Evolutionary conservation across 352 stramenopile species (phyloP).

Genomic region (Phytopythium sindhum): DNA sequence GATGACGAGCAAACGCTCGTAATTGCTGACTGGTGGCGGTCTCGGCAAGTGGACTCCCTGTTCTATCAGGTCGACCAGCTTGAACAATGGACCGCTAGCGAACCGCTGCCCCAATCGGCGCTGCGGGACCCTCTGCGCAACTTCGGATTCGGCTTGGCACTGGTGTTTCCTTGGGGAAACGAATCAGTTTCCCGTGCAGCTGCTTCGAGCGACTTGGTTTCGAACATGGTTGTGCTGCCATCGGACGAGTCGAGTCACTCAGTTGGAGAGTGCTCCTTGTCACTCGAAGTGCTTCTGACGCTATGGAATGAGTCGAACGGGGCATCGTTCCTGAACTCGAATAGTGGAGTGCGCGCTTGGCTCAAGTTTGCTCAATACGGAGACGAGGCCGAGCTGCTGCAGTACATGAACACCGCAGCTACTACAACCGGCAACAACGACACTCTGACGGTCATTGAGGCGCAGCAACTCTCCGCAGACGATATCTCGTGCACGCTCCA

Average conservation of each 20-base stretch:
- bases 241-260: conserved; percentile 2
- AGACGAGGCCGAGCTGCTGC: conserved; percentile 21
- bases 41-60: conserved; percentile 25
- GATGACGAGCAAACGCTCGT: conserved; percentile 19
- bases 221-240: conserved; percentile 25
- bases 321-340: conserved; percentile 34
- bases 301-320: conserved; percentile 38
- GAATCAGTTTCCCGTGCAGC: conserved; percentile 19
- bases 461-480: conserved; percentile 10
- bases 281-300: conserved; percentile 24
- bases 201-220: conserved; percentile 21
- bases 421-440: conserved; percentile 8
- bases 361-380: background rate
- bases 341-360: conserved; percentile 10
- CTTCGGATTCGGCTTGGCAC: conserved; percentile 43
- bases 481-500: conserved; percentile 37
- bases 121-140: conserved; percentile 24
- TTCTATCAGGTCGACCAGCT: conserved; percentile 53
- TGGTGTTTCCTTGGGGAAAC: conserved; percentile 32
- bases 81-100: conserved; percentile 24
- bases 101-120: conserved; percentile 4
- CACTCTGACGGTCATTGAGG: conserved; percentile 13
- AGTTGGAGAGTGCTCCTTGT: conserved; percentile 27
- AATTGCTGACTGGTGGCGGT: conserved; percentile 41
- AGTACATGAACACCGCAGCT: conserved; percentile 16